These are phyloP conservation scores for Phoenix roebelenii DNA, from an alignment of 176 grass and related monocot genomes.

Conservation along the genomic window DNA sequence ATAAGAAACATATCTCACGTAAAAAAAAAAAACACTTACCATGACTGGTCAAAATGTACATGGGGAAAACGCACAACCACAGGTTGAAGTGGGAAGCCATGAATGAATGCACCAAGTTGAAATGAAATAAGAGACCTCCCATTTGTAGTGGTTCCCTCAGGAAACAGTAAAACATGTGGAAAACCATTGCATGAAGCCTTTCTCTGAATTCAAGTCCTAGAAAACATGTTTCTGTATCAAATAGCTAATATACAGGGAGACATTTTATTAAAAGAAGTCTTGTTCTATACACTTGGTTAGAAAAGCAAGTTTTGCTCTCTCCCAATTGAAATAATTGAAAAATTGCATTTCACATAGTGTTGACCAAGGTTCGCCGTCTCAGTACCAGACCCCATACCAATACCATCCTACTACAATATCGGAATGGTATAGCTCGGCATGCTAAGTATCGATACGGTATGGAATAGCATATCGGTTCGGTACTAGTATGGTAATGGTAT, in stretches of 20 bases:
- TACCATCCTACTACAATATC: no score
- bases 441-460: no score
- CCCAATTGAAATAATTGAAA: no score
- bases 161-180: slow-evolving; percentile 80
- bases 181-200: slow-evolving; percentile 84
- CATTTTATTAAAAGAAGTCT: no score
- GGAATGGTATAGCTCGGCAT: no score
- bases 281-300: no score
- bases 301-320: no score
- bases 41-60: slow-evolving; percentile 97
- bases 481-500: no score
- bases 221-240: slow-evolving; percentile 60
- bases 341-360: no score
- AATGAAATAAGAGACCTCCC: slow-evolving; percentile 89
- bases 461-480: no score
- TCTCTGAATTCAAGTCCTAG: slow-evolving; percentile 94
- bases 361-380: no score
- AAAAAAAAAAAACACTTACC: slow-evolving; percentile 31
- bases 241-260: slow-evolving; percentile 45
- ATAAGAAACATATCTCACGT: background rate
- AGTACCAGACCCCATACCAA: no score
- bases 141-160: slow-evolving; percentile 96
- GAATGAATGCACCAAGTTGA: slow-evolving; percentile 88
- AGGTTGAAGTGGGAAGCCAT: slow-evolving; percentile 79
- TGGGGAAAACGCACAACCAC: slow-evolving; percentile 82